These are phyloP conservation scores for Kodamaea nitidulidarum DNA, from an alignment of 805 yeast species.

Conservation along the genomic window DNA sequence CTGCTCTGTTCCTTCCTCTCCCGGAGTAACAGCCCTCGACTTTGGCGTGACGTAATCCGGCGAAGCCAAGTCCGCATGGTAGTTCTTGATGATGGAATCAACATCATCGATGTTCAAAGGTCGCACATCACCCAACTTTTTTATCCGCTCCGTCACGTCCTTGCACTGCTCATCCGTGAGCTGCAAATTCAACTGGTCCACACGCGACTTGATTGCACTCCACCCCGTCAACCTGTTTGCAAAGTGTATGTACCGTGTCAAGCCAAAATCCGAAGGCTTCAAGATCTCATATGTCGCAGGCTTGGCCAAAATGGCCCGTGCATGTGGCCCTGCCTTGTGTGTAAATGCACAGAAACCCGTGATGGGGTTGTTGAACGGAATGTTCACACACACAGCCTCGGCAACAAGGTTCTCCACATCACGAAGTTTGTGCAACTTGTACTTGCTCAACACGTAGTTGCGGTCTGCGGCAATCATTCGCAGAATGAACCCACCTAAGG, in stretches of 20 bases:
- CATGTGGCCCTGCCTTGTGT: slow-evolving; percentile 62
- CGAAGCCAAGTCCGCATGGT: slow-evolving; percentile 38
- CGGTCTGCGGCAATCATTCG: slow-evolving; percentile 61
- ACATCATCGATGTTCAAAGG: slow-evolving; percentile 58
- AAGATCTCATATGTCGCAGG: slow-evolving; percentile 61
- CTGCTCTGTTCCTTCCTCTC: too few relatives aligned
- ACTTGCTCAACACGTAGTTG: slow-evolving; percentile 55
- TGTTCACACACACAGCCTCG: slow-evolving; percentile 54
- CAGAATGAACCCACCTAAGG: slow-evolving; percentile 60
- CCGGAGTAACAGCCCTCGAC: not conserved
- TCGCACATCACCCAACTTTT: slow-evolving; percentile 56
- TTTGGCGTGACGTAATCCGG: slow-evolving; percentile 2
- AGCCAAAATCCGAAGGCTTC: slow-evolving; percentile 55
- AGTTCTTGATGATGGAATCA: slow-evolving; percentile 55
- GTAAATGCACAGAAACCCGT: slow-evolving; percentile 65
- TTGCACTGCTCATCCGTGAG: slow-evolving; percentile 56
- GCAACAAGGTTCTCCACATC: slow-evolving; percentile 58
- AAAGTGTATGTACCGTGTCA: slow-evolving; percentile 58
- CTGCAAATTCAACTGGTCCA: slow-evolving; percentile 54
- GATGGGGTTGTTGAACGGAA: slow-evolving; percentile 60
- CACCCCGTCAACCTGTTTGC: slow-evolving; percentile 61
- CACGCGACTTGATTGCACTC: slow-evolving; percentile 61
- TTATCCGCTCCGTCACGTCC: slow-evolving; percentile 52
- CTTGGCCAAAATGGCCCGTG: slow-evolving; percentile 58
- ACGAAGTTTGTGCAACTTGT: slow-evolving; percentile 52